phyloP scores from a whole-genome alignment of 306 rosid genomes.

The Prunus davidiana region DNA sequence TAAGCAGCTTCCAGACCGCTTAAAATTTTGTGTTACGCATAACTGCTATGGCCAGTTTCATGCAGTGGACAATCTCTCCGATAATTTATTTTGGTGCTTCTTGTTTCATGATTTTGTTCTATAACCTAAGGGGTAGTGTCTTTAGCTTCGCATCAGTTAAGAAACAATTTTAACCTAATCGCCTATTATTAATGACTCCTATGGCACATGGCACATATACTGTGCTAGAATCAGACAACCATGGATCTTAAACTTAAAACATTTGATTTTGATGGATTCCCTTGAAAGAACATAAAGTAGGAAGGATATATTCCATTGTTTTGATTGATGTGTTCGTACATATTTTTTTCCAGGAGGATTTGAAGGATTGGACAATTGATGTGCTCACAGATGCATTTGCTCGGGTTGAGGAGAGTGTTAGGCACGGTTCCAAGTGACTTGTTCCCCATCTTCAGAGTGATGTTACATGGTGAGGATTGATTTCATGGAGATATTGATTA shows the following conservation, averaged over 20 bases:
- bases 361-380: conserved; percentile 82
- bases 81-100: too few relatives aligned
- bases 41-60: not conserved
- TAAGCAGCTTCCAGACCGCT: not conserved
- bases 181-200: not conserved
- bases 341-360: conserved; percentile 47
- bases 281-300: not conserved
- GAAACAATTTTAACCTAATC: not conserved
- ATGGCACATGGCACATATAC: not conserved
- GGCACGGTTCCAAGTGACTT: conserved; percentile 34
- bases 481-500: not conserved
- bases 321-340: not conserved
- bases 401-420: conserved; percentile 58
- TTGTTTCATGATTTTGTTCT: not conserved
- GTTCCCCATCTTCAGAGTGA: not conserved
- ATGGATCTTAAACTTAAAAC: not conserved
- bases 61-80: not conserved
- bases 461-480: not conserved
- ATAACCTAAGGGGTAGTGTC: not conserved
- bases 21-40: not conserved
- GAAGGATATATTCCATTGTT: not conserved
- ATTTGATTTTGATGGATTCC: not conserved
- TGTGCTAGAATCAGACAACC: not conserved
- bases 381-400: conserved; percentile 62
- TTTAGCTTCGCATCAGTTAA: not conserved